phyloP scores from a whole-genome alignment of 805 yeast genomes.

The Nakazawaea populi region DNA sequence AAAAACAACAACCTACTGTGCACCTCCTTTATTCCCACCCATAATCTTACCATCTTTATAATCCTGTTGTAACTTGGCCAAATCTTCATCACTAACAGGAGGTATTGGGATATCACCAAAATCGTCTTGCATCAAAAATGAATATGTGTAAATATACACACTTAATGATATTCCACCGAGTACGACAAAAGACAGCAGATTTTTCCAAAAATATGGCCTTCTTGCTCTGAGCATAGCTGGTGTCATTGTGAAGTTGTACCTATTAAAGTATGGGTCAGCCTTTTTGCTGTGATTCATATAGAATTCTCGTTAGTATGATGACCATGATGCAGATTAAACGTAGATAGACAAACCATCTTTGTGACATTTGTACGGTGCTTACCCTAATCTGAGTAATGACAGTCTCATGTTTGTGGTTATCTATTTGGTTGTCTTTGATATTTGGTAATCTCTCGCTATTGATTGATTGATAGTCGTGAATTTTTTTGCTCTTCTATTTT shows the following conservation, averaged over 20 bases:
- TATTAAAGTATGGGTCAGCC: constrained; percentile 31
- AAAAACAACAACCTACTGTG: too few relatives aligned
- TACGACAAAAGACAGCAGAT: constrained; percentile 54
- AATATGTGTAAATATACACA: constrained; percentile 62
- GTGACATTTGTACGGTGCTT: constrained; percentile 7
- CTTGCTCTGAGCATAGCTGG: constrained; percentile 92
- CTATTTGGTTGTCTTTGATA: not conserved
- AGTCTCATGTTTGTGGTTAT: constrained; percentile 17
- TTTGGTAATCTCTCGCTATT: too few relatives aligned
- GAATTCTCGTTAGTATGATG: not conserved
- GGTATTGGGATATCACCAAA: constrained; percentile 93
- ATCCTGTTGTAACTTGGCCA: constrained; percentile 66
- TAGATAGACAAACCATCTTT: too few relatives aligned
- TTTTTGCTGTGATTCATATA: constrained; percentile 9
- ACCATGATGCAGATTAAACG: too few relatives aligned
- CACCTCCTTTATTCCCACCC: not conserved
- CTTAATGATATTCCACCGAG: constrained; percentile 63
- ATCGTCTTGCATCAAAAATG: constrained; percentile 67
- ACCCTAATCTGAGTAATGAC: constrained; percentile 18
- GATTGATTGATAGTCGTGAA: too few relatives aligned
- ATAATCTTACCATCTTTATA: constrained; percentile 43
- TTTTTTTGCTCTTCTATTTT: not conserved
- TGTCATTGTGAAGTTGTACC: constrained; percentile 62
- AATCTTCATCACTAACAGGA: constrained; percentile 75
- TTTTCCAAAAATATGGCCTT: constrained; percentile 76